phyloP scores from a whole-genome alignment of 805 yeast genomes.

The Schwanniomyces vanrijiae region DNA sequence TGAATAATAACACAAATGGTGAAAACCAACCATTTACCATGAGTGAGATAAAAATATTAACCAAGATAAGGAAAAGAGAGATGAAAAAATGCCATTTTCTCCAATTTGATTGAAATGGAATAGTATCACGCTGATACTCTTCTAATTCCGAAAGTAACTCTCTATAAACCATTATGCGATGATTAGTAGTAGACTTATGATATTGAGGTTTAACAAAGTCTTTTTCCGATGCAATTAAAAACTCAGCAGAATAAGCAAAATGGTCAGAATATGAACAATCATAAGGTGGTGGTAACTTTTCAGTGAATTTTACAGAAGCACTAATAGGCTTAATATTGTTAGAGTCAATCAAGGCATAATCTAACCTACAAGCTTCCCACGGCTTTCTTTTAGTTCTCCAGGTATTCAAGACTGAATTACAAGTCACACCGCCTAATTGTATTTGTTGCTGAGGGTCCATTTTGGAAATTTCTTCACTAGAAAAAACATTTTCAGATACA shows the following conservation, averaged over 20 bases:
- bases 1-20: slow-evolving; percentile 59
- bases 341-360: slow-evolving; percentile 80
- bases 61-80: slow-evolving; percentile 43
- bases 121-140: slow-evolving; percentile 49
- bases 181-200: slow-evolving; percentile 5
- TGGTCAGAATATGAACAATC: slow-evolving; percentile 83
- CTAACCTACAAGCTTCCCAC: slow-evolving; percentile 82
- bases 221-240: slow-evolving; percentile 16
- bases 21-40: slow-evolving; percentile 64
- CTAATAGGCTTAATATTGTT: slow-evolving; percentile 48
- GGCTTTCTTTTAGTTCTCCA: slow-evolving; percentile 65
- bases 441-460: slow-evolving; percentile 55
- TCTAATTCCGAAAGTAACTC: slow-evolving; percentile 30
- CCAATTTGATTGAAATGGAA: slow-evolving; percentile 62
- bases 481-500: slow-evolving; percentile 29
- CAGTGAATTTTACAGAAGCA: slow-evolving; percentile 78
- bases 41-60: slow-evolving; percentile 60
- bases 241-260: slow-evolving; percentile 66
- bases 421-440: slow-evolving; percentile 75
- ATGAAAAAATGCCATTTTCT: slow-evolving; percentile 62
- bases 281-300: slow-evolving; percentile 52
- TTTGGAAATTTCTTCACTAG: slow-evolving; percentile 18
- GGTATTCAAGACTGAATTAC: slow-evolving; percentile 84
- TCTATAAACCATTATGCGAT: slow-evolving; percentile 36
- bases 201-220: slow-evolving; percentile 5